Base-by-base conservation (phyloP, 129 eudicot genomes). In the Chrysanthemum makinoi region DNA sequence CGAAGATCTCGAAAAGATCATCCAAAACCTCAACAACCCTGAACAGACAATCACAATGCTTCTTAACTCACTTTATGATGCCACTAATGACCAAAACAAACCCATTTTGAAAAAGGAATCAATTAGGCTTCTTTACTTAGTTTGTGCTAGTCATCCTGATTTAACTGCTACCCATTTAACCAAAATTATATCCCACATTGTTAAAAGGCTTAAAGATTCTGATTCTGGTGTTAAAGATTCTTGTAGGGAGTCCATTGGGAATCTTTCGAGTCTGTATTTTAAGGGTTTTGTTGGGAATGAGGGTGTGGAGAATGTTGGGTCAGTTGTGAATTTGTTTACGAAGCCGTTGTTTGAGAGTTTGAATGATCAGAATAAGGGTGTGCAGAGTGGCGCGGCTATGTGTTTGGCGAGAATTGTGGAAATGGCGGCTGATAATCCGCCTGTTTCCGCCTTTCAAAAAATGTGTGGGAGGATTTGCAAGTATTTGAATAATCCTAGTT, bases 271-370 rank as follows among this genome's bases (percentile, higher is more conserved):
- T 7, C 54, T 80, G 77, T 94, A 89, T 75, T 70, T 94, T 66
- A 89, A 84, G 62, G 96, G 86, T 59, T 39, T 39, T 44, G 18
- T 61, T 61, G 83, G 60, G 62, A 87, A 72, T 53, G 89, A 82
- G 47, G 15, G 26, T 60, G 80, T 59, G 73, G 22, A 22, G 24
- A 81, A 70, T 75, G 77, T 84, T 62, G 96, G 87, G 48, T 81
- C 86, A 12, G 80, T 87, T 58, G 98, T 89, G 61, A 80, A 87
- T 5, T 67, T 94, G 79, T 94, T 94, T 75, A 84, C 81, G 73
- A 89, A 84, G 90, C 98, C 98, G 0, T 87, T 94, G 83, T 87
- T 93, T 77, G 98, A 93, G 80, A 85, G 85, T 20, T 75, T 93
- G 96, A 76, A 79, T 75, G 98, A 93, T 83, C 91, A 89, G 81